phyloP scores from a whole-genome alignment of 352 stramenopile species.

The Elongisporangium anandrum region DNA sequence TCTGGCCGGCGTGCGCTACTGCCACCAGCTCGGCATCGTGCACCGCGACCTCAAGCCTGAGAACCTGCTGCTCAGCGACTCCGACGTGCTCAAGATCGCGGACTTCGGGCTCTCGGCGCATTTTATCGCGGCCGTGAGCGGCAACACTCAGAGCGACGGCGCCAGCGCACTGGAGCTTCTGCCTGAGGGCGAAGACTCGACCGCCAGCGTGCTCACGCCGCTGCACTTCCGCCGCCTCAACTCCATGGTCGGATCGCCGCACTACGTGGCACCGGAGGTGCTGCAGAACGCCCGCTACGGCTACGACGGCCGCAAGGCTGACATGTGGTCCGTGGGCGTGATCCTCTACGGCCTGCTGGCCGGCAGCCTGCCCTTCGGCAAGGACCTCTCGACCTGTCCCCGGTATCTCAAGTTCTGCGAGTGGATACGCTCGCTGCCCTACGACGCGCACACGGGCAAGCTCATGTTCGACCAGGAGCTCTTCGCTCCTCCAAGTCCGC shows the following conservation, averaged over 20 bases:
- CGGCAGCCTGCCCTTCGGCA: constrained; percentile 93
- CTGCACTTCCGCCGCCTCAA: constrained; percentile 86
- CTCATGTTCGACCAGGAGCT: constrained; percentile 48
- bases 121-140: constrained; percentile 80
- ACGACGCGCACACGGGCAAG: constrained; percentile 60
- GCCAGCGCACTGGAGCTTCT: constrained; percentile 5
- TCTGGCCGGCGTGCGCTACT: constrained; percentile 86
- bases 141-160: constrained; percentile 18
- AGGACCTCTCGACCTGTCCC: constrained; percentile 91
- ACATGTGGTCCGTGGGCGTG: constrained; percentile 93
- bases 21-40: constrained; percentile 90
- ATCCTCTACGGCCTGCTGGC: constrained; percentile 92
- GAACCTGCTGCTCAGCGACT: constrained; percentile 92
- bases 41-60: constrained; percentile 96
- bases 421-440: constrained; percentile 78
- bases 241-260: constrained; percentile 94
- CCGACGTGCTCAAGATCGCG: constrained; percentile 92
- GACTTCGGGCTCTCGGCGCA: constrained; percentile 94
- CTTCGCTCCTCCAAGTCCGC: constrained; percentile 25
- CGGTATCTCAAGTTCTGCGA: constrained; percentile 94
- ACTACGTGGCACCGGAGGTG: constrained; percentile 97
- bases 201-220: constrained; percentile 9
- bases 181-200: constrained; percentile 20
- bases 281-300: constrained; percentile 86
- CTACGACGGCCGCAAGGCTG: constrained; percentile 90